phyloP scores from a whole-genome alignment of 148 eudicot genomes.

The Beta vulgaris region DNA sequence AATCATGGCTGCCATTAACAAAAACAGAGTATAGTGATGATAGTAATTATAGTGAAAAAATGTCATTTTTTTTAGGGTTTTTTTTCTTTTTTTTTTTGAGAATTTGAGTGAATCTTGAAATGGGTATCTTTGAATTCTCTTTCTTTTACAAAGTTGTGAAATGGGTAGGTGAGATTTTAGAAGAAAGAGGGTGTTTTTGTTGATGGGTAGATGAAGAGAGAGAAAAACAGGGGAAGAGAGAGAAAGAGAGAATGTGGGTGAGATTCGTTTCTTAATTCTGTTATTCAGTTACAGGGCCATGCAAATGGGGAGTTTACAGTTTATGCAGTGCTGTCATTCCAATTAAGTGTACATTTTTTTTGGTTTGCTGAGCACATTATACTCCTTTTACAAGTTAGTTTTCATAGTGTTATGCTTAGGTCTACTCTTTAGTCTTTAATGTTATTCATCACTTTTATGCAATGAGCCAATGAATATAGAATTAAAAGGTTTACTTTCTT shows the following conservation, averaged over 20 bases:
- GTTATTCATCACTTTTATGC: slow-evolving; percentile 9
- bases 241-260: slow-evolving; percentile 9
- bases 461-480: slow-evolving; percentile 8
- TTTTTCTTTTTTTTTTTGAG: slow-evolving; percentile 6
- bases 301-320: slow-evolving; percentile 12
- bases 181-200: slow-evolving; percentile 13
- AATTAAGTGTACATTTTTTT: slow-evolving; percentile 10
- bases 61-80: slow-evolving; percentile 10
- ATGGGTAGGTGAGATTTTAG: slow-evolving; percentile 26
- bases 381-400: not conserved
- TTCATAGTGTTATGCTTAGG: not conserved
- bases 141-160: not conserved
- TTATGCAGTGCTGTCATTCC: slow-evolving; percentile 22
- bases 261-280: slow-evolving; percentile 54
- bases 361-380: not conserved
- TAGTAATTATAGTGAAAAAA: not conserved
- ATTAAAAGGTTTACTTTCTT: not conserved
- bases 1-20: not conserved
- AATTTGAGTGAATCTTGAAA: slow-evolving; percentile 30
- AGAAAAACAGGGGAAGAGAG: slow-evolving; percentile 16
- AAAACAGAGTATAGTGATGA: slow-evolving; percentile 25
- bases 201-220: slow-evolving; percentile 24
- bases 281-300: slow-evolving; percentile 47
- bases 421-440: not conserved
- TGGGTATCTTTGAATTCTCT: slow-evolving; percentile 28